A percentile compares a stretch with the other conserved stretches of the same genome.
Conservation (phyloP, 2,329 filamentous ascomycete species). For the Aspergillus nomiae region DNA sequence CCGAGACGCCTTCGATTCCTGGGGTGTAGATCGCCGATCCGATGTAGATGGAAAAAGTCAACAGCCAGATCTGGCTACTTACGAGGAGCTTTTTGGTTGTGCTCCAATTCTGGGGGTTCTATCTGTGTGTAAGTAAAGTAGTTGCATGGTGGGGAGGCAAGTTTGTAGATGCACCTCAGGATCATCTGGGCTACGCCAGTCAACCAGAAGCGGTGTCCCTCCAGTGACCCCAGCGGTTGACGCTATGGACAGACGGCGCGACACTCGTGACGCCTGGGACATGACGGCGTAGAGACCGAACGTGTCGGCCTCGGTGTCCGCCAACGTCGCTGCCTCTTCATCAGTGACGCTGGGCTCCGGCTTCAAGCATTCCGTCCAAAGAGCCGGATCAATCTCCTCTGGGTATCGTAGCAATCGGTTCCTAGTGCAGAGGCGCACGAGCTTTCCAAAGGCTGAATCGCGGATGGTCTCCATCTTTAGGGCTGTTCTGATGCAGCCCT, state of each 20-base stretch:
- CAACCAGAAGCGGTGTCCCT: constrained; percentile 15
- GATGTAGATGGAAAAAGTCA: constrained; percentile 54
- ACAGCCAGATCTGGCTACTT: constrained; percentile 49
- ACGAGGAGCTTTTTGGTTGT: constrained; percentile 46
- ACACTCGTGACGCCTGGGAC: constrained; percentile 17
- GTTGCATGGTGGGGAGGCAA: too few species aligned
- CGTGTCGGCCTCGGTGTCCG: constrained; percentile 12
- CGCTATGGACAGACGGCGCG: constrained; percentile 5
- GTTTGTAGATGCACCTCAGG: constrained; percentile 7
- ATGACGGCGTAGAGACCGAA: constrained; percentile 21
- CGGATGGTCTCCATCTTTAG: constrained; percentile 17
- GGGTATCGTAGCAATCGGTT: constrained; percentile 19
- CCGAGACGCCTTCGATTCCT: constrained; percentile 42
- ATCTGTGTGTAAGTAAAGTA: neutral
- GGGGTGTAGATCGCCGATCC: constrained; percentile 56
- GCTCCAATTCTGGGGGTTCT: constrained; percentile 54
- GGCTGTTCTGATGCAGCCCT: neutral
- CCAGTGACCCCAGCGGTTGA: constrained; percentile 4
- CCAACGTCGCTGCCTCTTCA: constrained; percentile 7
- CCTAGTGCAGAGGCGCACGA: constrained; percentile 19
- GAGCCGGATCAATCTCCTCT: constrained; percentile 17
- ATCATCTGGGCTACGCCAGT: constrained; percentile 20
- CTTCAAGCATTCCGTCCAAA: constrained; percentile 19
- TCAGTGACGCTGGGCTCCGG: constrained; percentile 11
- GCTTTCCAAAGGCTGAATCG: constrained; percentile 26